Conservation (phyloP, 768 basidiomycete species). For the Amanita polypyramis region DNA sequence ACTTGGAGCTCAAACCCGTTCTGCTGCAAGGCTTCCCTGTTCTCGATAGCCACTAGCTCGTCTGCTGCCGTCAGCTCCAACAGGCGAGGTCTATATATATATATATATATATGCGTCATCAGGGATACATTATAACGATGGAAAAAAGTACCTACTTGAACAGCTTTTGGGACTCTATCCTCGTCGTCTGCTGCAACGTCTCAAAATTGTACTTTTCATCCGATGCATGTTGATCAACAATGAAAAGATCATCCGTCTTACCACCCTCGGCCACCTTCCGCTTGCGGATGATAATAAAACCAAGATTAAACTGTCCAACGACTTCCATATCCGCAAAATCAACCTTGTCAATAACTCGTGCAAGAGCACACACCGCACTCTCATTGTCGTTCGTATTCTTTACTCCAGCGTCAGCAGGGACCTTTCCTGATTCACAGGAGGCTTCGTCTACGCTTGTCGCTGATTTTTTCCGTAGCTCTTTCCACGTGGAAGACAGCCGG, state of each 20-base stretch:
- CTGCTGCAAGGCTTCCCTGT: constrained; percentile 65
- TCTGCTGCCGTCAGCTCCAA: constrained; percentile 86
- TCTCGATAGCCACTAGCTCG: constrained; percentile 80
- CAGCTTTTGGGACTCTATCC: constrained; percentile 77
- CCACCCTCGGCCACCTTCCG: constrained; percentile 17
- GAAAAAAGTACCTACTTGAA: constrained; percentile 46
- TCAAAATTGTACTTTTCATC: constrained; percentile 99
- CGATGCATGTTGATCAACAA: constrained; percentile 94
- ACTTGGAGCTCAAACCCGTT: constrained; percentile 86
- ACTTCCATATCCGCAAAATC: constrained; percentile 83
- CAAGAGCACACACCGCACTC: constrained; percentile 53
- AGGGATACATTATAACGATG: not conserved
- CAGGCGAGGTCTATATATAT: constrained; percentile 46
- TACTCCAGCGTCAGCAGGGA: constrained; percentile 28
- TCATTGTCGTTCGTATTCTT: constrained; percentile 37
- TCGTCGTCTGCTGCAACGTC: constrained; percentile 81
- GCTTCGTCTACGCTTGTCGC: not conserved
- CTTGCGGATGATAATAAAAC: constrained; percentile 83
- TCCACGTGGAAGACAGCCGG: constrained; percentile 18
- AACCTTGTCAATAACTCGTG: constrained; percentile 75
- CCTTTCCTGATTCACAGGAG: constrained; percentile 1
- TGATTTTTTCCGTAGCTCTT: not conserved
- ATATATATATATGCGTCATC: too few species aligned
- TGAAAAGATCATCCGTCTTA: constrained; percentile 80
- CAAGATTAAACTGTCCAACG: constrained; percentile 91